Conservation (phyloP, 2,329 filamentous ascomycete genomes). For the Verticillium longisporum region DNA sequence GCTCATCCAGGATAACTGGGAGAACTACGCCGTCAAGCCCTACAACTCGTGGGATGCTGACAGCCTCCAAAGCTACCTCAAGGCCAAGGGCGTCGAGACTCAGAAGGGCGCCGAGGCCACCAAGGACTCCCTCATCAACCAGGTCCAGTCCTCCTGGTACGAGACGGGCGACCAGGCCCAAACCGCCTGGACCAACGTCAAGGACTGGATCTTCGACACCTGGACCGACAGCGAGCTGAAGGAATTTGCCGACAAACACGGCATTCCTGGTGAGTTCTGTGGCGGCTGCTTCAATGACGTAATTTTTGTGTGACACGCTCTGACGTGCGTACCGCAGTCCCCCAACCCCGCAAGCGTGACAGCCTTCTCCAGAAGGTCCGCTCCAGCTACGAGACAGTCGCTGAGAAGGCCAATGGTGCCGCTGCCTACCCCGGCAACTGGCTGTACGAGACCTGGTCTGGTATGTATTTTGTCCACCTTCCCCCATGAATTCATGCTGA, state of each 20-base stretch:
- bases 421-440: constrained; percentile 87
- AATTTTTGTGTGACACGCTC: background rate
- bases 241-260: constrained; percentile 82
- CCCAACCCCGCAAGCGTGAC: constrained; percentile 82
- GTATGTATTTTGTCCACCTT: constrained; percentile 12
- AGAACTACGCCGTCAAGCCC: constrained; percentile 64
- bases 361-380: constrained; percentile 71
- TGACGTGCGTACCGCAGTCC: constrained; percentile 38
- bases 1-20: constrained; percentile 87
- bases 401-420: constrained; percentile 69
- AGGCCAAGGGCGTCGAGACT: constrained; percentile 62
- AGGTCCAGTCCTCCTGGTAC: constrained; percentile 69
- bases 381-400: constrained; percentile 71
- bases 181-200: constrained; percentile 63
- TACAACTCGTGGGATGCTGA: constrained; percentile 72
- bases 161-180: constrained; percentile 73
- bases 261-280: constrained; percentile 55
- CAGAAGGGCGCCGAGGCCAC: constrained; percentile 60
- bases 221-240: constrained; percentile 94
- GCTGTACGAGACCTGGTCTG: constrained; percentile 83
- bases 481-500: background rate
- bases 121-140: constrained; percentile 60
- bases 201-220: constrained; percentile 91
- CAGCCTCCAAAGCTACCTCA: constrained; percentile 62
- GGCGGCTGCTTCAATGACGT: background rate